Percentiles rank a stretch among this genome's conserved stretches.
These are phyloP conservation scores for Ceratocystis alfenasii DNA, from an alignment of 2,329 filamentous ascomycete species.

Conservation along the genomic window DNA sequence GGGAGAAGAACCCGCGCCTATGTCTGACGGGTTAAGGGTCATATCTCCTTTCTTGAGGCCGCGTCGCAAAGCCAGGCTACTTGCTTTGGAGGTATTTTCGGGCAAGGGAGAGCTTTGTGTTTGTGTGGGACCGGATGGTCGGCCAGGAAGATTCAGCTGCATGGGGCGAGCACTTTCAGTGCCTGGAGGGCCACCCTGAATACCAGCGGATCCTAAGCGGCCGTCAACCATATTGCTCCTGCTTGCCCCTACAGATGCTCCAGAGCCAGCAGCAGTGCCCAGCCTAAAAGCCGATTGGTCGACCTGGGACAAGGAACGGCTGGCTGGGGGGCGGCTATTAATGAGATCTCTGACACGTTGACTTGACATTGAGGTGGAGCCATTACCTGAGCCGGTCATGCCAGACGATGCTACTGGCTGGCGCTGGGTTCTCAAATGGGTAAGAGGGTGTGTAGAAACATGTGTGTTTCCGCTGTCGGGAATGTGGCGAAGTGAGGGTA, in stretches of 20 bases:
- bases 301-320: neutral
- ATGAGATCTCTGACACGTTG: conserved; percentile 12
- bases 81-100: neutral
- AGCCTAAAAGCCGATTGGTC: neutral
- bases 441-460: conserved; percentile 10
- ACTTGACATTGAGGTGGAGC: neutral
- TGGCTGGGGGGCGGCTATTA: conserved; percentile 5
- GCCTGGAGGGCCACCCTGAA: neutral
- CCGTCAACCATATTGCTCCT: neutral
- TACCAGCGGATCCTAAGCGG: neutral
- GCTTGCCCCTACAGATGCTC: neutral
- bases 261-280: neutral
- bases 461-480: conserved; percentile 11
- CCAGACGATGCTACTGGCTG: neutral
- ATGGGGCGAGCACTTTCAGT: neutral
- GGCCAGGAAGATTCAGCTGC: neutral
- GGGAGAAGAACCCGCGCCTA: conserved; percentile 12
- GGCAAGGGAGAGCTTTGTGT: neutral
- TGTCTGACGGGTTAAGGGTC: conserved; percentile 11
- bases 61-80: conserved; percentile 54
- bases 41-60: conserved; percentile 38
- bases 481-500: conserved; percentile 17
- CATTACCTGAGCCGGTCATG: neutral
- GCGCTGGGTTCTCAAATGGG: conserved; percentile 15
- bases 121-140: conserved; percentile 1